phyloP scores from a whole-genome alignment of 2,329 filamentous ascomycete genomes.

The Cladosporium sp. region DNA sequence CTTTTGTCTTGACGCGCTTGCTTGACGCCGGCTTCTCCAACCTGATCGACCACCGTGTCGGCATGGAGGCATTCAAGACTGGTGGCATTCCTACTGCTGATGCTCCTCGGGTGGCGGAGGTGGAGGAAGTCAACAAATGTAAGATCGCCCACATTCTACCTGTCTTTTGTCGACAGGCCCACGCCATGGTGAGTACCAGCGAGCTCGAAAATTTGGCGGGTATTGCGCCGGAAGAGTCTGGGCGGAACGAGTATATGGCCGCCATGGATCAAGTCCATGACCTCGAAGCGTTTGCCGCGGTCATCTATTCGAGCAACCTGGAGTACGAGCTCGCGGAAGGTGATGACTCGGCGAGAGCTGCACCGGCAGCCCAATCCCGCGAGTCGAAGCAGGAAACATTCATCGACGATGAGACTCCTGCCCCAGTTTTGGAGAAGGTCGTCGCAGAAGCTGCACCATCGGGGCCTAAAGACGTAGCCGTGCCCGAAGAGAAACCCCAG shows the following conservation, averaged over 20 bases:
- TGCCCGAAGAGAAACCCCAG: slow-evolving; percentile 13
- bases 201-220: slow-evolving; percentile 44
- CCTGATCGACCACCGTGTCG: slow-evolving; percentile 75
- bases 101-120: slow-evolving; percentile 48
- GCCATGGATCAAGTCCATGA: slow-evolving; percentile 71
- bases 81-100: slow-evolving; percentile 35
- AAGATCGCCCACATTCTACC: slow-evolving; percentile 88
- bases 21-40: slow-evolving; percentile 83
- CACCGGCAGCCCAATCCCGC: background rate
- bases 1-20: slow-evolving; percentile 75
- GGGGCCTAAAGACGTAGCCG: background rate
- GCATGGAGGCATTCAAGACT: slow-evolving; percentile 67
- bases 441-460: background rate
- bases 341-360: background rate
- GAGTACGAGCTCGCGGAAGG: slow-evolving; percentile 43
- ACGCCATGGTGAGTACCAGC: slow-evolving; percentile 70
- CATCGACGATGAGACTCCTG: slow-evolving; percentile 14
- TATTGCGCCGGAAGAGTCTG: slow-evolving; percentile 23
- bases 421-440: background rate
- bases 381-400: background rate
- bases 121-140: slow-evolving; percentile 38
- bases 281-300: slow-evolving; percentile 75
- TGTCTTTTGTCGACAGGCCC: slow-evolving; percentile 83
- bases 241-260: slow-evolving; percentile 45
- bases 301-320: slow-evolving; percentile 81